Evolutionary conservation across 140 eudicot species (phyloP).

Genomic region (Erigeron philadelphicus): DNA sequence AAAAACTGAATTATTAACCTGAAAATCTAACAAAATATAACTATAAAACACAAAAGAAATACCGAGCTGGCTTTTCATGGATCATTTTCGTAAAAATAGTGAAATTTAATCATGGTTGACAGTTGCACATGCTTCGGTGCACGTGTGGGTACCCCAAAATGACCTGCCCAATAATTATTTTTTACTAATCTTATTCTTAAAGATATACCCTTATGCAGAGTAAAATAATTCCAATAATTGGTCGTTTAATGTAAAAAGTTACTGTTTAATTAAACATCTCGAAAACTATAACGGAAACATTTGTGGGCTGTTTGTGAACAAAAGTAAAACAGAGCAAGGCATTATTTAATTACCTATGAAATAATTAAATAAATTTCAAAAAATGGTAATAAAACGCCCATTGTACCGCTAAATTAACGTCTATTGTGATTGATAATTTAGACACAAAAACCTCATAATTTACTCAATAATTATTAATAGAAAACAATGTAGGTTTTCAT

Average conservation of each 20-base stretch:
- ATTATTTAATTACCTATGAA: no score
- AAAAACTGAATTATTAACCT: not conserved
- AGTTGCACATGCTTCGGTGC: slow-evolving; percentile 49
- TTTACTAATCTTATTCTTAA: slow-evolving; percentile 14
- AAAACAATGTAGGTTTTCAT: no score
- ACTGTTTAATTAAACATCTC: not conserved
- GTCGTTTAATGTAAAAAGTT: not conserved
- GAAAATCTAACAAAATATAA: slow-evolving; percentile 8
- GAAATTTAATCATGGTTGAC: slow-evolving; percentile 31
- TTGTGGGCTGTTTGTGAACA: not conserved
- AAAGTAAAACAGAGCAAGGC: no score
- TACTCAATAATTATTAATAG: no score
- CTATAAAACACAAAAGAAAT: slow-evolving; percentile 3
- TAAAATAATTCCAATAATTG: not conserved
- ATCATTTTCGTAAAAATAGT: slow-evolving; percentile 13
- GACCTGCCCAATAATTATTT: slow-evolving; percentile 33
- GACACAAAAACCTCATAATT: no score
- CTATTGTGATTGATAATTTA: no score
- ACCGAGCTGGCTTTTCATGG: slow-evolving; percentile 29
- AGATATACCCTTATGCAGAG: slow-evolving; percentile 2
- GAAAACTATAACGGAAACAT: not conserved
- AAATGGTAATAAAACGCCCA: no score
- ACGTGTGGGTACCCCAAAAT: slow-evolving; percentile 59
- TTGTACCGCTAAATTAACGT: no score
- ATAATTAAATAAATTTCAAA: no score